A percentile compares a stretch with the other conserved stretches of the same genome.
Conservation (phyloP, 257 asterid genomes). For the Solanum appendiculatum region DNA sequence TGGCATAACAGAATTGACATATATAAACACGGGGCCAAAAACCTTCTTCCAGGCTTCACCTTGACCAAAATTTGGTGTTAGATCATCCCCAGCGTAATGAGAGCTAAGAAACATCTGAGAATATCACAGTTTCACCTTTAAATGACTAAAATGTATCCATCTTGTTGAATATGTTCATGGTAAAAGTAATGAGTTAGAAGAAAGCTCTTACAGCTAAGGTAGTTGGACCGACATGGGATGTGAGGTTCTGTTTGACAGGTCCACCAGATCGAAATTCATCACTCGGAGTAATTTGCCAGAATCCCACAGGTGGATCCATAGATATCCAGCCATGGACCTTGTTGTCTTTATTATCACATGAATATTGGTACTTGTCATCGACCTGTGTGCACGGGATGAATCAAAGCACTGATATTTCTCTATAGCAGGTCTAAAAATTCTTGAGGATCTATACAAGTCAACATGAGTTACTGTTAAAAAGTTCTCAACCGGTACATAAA, state of each 20-base stretch:
- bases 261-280: slow-evolving; percentile 72
- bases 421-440: background rate
- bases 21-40: slow-evolving; percentile 77
- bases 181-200: background rate
- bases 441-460: background rate
- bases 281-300: slow-evolving; percentile 61
- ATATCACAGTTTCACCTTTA: background rate
- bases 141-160: background rate
- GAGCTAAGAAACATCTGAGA: slow-evolving; percentile 68
- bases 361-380: slow-evolving; percentile 72
- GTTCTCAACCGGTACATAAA: background rate
- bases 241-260: slow-evolving; percentile 66
- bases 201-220: slow-evolving; percentile 38
- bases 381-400: slow-evolving; percentile 26
- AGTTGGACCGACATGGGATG: slow-evolving; percentile 75
- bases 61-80: slow-evolving; percentile 44
- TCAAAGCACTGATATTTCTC: background rate
- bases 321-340: slow-evolving; percentile 77
- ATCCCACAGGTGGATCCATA: slow-evolving; percentile 48
- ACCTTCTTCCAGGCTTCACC: slow-evolving; percentile 81
- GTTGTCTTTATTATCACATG: slow-evolving; percentile 51
- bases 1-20: slow-evolving; percentile 35
- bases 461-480: background rate
- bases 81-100: slow-evolving; percentile 72
- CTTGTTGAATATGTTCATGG: background rate